Percentiles rank a stretch among this genome's conserved stretches.
Evolutionary conservation across 257 asterid genomes (phyloP).

Genomic region (Fraxinus cuspidata): DNA sequence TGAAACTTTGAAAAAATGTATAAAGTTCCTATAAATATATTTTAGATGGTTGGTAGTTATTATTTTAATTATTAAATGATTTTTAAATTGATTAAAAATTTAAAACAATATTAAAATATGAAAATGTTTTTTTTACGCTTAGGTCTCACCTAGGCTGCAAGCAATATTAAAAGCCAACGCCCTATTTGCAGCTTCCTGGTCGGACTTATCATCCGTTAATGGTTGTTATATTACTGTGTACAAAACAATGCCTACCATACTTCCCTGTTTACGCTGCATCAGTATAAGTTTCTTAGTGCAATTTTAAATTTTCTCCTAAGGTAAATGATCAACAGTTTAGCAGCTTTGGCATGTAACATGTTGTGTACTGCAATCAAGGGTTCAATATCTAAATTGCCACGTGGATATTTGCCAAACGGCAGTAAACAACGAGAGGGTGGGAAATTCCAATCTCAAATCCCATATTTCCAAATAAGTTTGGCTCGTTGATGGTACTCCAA

Average conservation of each 20-base stretch:
- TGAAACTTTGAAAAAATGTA: no score
- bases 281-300: neutral
- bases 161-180: constrained; percentile 63
- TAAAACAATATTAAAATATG: no score
- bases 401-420: constrained; percentile 65
- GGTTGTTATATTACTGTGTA: constrained; percentile 56
- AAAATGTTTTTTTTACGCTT: no score
- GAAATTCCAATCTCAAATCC: constrained; percentile 40
- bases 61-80: no score
- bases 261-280: constrained; percentile 49
- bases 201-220: constrained; percentile 41
- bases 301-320: neutral
- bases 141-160: constrained; percentile 22
- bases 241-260: constrained; percentile 51
- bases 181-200: constrained; percentile 60
- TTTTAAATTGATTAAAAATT: no score
- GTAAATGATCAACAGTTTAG: constrained; percentile 35
- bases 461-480: constrained; percentile 44
- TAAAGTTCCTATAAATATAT: no score
- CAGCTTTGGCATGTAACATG: constrained; percentile 74
- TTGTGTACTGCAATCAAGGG: constrained; percentile 63
- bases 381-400: constrained; percentile 73
- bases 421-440: constrained; percentile 68
- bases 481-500: constrained; percentile 70
- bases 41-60: no score